These are phyloP conservation scores for Cadophora sp. DNA, from an alignment of 2,329 filamentous ascomycete genomes.

Conservation along the genomic window DNA sequence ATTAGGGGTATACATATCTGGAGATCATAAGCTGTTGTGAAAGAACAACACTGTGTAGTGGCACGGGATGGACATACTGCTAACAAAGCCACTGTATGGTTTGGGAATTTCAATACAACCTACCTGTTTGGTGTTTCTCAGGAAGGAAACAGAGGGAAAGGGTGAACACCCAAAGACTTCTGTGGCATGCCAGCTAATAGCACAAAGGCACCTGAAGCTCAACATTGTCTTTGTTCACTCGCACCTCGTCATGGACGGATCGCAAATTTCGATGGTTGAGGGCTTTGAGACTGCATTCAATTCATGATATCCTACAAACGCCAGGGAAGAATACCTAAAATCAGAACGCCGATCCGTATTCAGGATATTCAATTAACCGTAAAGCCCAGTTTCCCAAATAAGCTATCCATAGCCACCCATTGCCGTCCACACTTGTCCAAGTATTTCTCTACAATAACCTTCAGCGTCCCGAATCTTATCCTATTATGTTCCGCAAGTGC, in stretches of 20 bases:
- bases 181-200: too few relatives aligned
- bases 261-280: background rate
- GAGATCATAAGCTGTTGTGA: too few relatives aligned
- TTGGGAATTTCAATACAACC: too few relatives aligned
- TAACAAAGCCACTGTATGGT: too few relatives aligned
- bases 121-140: too few relatives aligned
- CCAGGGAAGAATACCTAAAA: slow-evolving; percentile 22
- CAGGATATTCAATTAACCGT: slow-evolving; percentile 30
- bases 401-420: slow-evolving; percentile 91
- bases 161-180: too few relatives aligned
- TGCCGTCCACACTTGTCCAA: slow-evolving; percentile 88
- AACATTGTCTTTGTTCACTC: background rate
- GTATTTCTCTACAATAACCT: slow-evolving; percentile 80
- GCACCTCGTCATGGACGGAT: background rate
- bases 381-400: slow-evolving; percentile 76
- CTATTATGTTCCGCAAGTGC: slow-evolving; percentile 85
- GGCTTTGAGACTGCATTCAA: slow-evolving; percentile 22
- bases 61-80: too few relatives aligned
- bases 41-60: too few relatives aligned
- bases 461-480: slow-evolving; percentile 76
- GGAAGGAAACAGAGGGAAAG: too few relatives aligned
- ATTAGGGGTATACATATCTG: too few relatives aligned
- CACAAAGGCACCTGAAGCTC: background rate
- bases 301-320: slow-evolving; percentile 38
- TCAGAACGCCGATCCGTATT: slow-evolving; percentile 24